A percentile compares a stretch with the other conserved stretches of the same genome.
phyloP scores from a whole-genome alignment of 2,329 filamentous ascomycete species.

The Aspergillus uvarum region DNA sequence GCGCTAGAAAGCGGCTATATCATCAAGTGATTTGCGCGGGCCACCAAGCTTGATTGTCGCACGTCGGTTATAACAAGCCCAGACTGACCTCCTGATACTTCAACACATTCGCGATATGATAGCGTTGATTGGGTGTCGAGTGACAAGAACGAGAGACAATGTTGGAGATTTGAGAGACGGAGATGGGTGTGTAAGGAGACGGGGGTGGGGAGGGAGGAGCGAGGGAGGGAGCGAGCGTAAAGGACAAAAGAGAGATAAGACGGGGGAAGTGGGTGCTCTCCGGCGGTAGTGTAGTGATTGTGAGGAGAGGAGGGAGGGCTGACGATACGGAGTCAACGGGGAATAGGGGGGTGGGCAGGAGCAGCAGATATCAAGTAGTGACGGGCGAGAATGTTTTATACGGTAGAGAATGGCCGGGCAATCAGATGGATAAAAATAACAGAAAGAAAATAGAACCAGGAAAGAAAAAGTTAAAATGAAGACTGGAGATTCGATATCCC shows the following conservation, averaged over 20 bases:
- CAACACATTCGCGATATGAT: constrained; percentile 19
- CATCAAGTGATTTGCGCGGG: constrained; percentile 13
- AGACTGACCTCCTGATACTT: constrained; percentile 6
- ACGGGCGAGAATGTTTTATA: neutral
- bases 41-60: constrained; percentile 14
- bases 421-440: neutral
- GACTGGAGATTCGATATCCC: neutral
- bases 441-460: neutral
- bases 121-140: neutral
- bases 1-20: constrained; percentile 19
- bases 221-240: neutral
- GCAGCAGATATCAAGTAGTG: neutral
- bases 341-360: neutral
- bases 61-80: constrained; percentile 13
- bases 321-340: neutral
- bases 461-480: neutral
- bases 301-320: constrained; percentile 1
- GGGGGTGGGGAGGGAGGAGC: constrained; percentile 1
- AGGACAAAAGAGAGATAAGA: neutral
- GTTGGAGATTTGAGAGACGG: neutral
- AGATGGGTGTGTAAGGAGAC: neutral
- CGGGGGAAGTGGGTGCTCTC: neutral
- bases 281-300: neutral
- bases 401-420: neutral
- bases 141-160: neutral